Evolutionary conservation across 192 early-diverging fungal species (phyloP), one percentile per base, ranked within the genome.

Genomic region (Fimicolochytrium jonesii): DNA sequence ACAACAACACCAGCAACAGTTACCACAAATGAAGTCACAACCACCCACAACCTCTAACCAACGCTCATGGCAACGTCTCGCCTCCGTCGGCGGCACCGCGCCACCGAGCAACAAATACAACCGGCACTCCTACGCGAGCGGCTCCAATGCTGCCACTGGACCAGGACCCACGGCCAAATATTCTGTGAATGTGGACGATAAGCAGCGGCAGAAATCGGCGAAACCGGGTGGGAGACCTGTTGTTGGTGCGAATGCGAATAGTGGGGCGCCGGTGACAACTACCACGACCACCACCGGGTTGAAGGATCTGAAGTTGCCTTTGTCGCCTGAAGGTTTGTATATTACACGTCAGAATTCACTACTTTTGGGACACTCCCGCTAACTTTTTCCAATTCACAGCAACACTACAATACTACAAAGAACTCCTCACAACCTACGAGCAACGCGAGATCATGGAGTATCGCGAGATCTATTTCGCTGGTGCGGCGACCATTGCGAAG

Each of bases 401-500:
- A 10, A 74, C 74, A 4, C 37, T 81, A 17, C 42, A 61, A 11
- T 67, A 77, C 37, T 81, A 71, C 56, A 69, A 73, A 30, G 60
- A 67, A 0, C 61, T 78, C 6, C 74, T 98, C 48, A 93, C 90
- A 6, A 68, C 78, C 15, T 92, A 89, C 55, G 96, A 98, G 75
- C 88, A 90, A 48, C 77, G 75, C 0, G 96, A 98, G 69, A 93
- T 98, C 34, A 61, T 86, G 13, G 85, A 85, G 17, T 95, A 78
- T 47, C 79, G 81, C 15, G 83, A 91, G 41, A 80, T 98, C 17
- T 96, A 94, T 70, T 98, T 91, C 66, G 84, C 92, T 52, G 96
- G 94, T 30, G 84, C 84, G 25, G 77, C 66, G 18, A 69, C 57
- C n/a, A 68, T 81, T 15, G 55, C 74, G 17, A 84, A 84, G 48